Evolutionary conservation across 179 eudicot genomes (phyloP).

Genomic region (Patellifolia procumbens): DNA sequence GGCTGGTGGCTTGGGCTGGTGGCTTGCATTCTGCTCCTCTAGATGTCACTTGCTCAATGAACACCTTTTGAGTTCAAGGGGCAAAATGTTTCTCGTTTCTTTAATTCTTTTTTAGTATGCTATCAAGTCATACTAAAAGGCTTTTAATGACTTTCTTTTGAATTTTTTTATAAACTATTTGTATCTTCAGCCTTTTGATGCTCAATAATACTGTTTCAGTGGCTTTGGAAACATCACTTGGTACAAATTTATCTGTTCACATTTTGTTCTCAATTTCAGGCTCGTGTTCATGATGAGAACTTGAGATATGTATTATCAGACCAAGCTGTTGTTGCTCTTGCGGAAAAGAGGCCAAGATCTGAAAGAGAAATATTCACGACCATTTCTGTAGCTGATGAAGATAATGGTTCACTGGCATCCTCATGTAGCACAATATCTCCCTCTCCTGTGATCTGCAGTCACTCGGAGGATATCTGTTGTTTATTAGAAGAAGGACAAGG

Average conservation of each 20-base stretch:
- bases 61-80: not conserved
- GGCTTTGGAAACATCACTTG: not conserved
- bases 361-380: constrained; percentile 50
- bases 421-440: constrained; percentile 45
- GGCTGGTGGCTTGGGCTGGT: too few species aligned
- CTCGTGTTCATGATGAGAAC: constrained; percentile 97
- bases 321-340: constrained; percentile 73
- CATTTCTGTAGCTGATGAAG: constrained; percentile 60
- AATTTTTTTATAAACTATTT: too few species aligned
- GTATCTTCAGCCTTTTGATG: not conserved
- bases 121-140: not conserved
- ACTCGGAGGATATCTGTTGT: constrained; percentile 60
- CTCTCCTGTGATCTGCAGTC: constrained; percentile 74
- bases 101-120: not conserved
- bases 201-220: not conserved
- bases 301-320: constrained; percentile 89
- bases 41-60: too few species aligned
- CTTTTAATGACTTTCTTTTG: not conserved
- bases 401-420: constrained; percentile 42
- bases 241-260: not conserved
- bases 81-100: too few species aligned
- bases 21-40: too few species aligned
- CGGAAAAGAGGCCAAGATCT: constrained; percentile 51
- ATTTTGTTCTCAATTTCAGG: constrained; percentile 51
- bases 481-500: constrained; percentile 46